These are phyloP conservation scores for Prinsepia uniflora DNA, from an alignment of 306 rosid genomes.

Conservation along the genomic window DNA sequence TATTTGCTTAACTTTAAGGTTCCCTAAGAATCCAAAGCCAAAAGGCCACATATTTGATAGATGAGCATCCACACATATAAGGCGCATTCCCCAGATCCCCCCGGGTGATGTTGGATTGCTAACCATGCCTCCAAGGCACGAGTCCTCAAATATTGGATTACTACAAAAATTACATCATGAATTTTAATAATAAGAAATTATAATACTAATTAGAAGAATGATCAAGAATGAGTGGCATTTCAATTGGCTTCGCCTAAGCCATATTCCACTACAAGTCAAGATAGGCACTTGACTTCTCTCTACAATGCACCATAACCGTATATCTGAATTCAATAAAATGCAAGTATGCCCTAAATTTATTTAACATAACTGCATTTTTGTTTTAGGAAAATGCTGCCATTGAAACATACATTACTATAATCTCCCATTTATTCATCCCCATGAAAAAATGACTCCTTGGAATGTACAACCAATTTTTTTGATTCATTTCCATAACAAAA, in stretches of 20 bases:
- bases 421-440: neutral
- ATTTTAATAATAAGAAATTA: neutral
- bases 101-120: too few relatives aligned
- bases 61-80: too few relatives aligned
- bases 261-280: neutral
- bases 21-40: too few relatives aligned
- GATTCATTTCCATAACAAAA: constrained; percentile 8
- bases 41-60: too few relatives aligned
- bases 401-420: neutral
- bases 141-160: too few relatives aligned
- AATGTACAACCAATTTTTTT: neutral
- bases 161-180: neutral
- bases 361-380: neutral
- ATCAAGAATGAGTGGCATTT: neutral
- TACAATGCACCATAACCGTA: neutral
- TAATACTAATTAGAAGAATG: neutral
- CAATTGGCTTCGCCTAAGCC: neutral
- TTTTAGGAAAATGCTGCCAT: neutral
- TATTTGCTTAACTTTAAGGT: too few relatives aligned
- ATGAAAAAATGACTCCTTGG: neutral
- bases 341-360: neutral
- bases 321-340: neutral
- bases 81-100: too few relatives aligned
- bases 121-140: too few relatives aligned
- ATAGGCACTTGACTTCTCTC: neutral